Base-by-base conservation (phyloP, 1,284 basidiomycete species). In the Boletellus dicymbophilus region DNA sequence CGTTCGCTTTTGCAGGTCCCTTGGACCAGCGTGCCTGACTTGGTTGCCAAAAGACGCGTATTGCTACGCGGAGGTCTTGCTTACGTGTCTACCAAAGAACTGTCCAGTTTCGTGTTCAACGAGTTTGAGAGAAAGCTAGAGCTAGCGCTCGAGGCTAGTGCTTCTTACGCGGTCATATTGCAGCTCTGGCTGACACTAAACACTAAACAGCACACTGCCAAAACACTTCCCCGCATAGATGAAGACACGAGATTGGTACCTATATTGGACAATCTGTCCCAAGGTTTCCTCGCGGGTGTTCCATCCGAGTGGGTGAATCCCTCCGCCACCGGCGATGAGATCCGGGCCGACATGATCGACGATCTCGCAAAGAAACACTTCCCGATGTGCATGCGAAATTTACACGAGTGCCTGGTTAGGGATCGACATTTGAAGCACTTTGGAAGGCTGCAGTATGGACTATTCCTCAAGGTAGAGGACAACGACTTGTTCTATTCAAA, bases 281-380 rank as follows among this genome's bases (percentile, higher is more conserved):
- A 94, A 69, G 95, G 94, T 48, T 98, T 98, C 81, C 75, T 95
- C 30, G 89, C 93, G 2, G 97, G 97, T 30, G 84, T 96, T 31
- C 85, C 91, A 2, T 88, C 89, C 10, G 90, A 94, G 64, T 93
- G 91, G 84, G 71, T 73, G 46, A 75, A 72, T 44, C 72, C 78
- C n/a, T 69, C 77, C 9, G 73, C 78, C 12, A 77, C 78, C 30
- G 81, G 81, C 1, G 82, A 84, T 46, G 79, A 81, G 43, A 82
- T 99, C 57, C 95, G 84, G 39, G 95, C 95, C 2, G 93, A 95
- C 47, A 96, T 97, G 94, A 78, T 99, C 3, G 93, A 98, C 62
- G 87, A 88, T 22, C 74, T 99, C 26, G 85, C 95, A 1, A 79
- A 75, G 60, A 88, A 89, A 66, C 95, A 98, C 67, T 98, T 94